phyloP scores from a whole-genome alignment of 1,284 basidiomycete species.

The Ceratobasidium sp. region DNA sequence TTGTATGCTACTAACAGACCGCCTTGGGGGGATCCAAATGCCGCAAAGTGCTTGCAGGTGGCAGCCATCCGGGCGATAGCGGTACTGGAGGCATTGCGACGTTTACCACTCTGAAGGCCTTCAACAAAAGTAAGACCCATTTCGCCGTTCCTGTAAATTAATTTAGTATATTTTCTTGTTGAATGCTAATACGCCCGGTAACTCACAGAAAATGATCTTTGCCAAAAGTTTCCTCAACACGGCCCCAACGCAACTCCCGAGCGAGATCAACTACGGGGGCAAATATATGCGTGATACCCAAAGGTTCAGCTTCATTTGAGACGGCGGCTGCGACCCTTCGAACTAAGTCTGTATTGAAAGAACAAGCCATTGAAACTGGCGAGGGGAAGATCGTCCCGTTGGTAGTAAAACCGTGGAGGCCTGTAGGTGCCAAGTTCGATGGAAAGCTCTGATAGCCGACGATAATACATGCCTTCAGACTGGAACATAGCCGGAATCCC shows the following conservation, averaged over 20 bases:
- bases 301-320: slow-evolving; percentile 65
- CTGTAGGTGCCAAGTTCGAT: slow-evolving; percentile 46
- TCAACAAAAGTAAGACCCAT: slow-evolving; percentile 68
- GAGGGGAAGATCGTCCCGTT: slow-evolving; percentile 74
- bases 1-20: slow-evolving; percentile 60
- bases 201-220: slow-evolving; percentile 67
- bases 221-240: slow-evolving; percentile 71
- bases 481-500: slow-evolving; percentile 72
- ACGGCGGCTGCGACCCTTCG: slow-evolving; percentile 59
- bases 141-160: slow-evolving; percentile 59
- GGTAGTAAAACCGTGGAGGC: slow-evolving; percentile 70
- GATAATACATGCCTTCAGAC: slow-evolving; percentile 55
- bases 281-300: slow-evolving; percentile 66
- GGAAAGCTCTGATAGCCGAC: background rate
- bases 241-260: slow-evolving; percentile 70
- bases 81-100: slow-evolving; percentile 62
- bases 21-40: slow-evolving; percentile 70
- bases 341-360: slow-evolving; percentile 64
- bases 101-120: slow-evolving; percentile 63
- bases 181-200: background rate
- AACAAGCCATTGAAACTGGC: slow-evolving; percentile 67
- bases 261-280: slow-evolving; percentile 71
- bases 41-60: slow-evolving; percentile 75
- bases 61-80: slow-evolving; percentile 64
- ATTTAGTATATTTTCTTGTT: background rate